Base-by-base conservation (phyloP, 148 eudicot species). In the Limonium bicolor region DNA sequence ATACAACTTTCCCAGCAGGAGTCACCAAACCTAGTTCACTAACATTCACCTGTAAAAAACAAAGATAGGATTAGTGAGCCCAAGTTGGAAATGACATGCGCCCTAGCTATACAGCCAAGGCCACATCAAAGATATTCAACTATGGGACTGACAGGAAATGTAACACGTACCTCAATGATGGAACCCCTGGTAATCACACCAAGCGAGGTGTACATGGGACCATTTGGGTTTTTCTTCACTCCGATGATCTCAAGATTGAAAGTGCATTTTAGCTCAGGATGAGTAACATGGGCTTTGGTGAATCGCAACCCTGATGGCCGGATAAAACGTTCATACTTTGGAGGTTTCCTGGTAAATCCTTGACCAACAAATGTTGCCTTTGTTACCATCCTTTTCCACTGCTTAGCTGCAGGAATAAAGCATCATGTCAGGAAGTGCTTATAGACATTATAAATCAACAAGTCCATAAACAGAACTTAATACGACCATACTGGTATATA, bases 181-280 rank as follows among this genome's bases (percentile, higher is more conserved):
- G 99, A 77, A 64, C 99, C 95, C 68, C 65, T 85, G 38, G 99
- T 90, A 4, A 84, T 66, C 22, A 90, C 95, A 50, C 99, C 99
- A 18, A 90, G 94, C 55, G 93, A 75, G 5, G 78, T 79, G 54
- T 90, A 90, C 99, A 90, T 90, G 4, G 73, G 74, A 43, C 99
- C 99, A 54, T 84, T 90, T 0, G 95, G 99, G 29, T 90, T 90
- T 47, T 90, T 90, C 94, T 84, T 85, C 26, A 90, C 85, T 8
- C 93, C 93, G 12, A 90, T 90, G n/a, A 90, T 85, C 82, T 90
- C 99, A 25, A 90, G 94, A 57, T 85, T 78, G 71, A 90, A 90
- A 17, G 99, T 84, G 48, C 95, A 85, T 48, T 85, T 85, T 3
- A 90, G 88, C 55, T 90, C 99, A 33, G 99, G 99, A 56, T 85